Evolutionary conservation across 2,329 filamentous ascomycete genomes (phyloP).

Genomic region (Dendryphion nanum): DNA sequence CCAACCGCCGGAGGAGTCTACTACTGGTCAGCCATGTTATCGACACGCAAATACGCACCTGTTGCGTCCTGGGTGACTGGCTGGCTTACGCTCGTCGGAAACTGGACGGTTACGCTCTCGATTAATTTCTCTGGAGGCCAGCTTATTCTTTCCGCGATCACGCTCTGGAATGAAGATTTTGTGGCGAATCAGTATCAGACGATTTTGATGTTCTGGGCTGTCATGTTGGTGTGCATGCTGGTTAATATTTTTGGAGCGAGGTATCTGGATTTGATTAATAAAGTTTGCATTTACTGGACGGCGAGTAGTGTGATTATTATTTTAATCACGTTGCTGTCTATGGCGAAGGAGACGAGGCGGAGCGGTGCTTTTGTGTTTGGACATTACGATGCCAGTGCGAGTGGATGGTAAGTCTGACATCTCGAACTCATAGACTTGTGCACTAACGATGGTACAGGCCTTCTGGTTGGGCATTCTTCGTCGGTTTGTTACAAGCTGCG

Average conservation of each 20-base stretch:
- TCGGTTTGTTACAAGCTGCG: conserved; percentile 65
- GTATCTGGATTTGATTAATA: conserved; percentile 68
- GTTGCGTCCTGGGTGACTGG: conserved; percentile 69
- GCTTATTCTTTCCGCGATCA: conserved; percentile 65
- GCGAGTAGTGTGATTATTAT: conserved; percentile 66
- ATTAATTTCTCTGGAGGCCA: conserved; percentile 75
- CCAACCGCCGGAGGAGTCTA: conserved; percentile 77
- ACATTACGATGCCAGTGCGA: conserved; percentile 64
- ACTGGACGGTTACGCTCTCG: conserved; percentile 64
- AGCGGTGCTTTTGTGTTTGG: conserved; percentile 65
- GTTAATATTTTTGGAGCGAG: conserved; percentile 65
- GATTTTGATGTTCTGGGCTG: conserved; percentile 69
- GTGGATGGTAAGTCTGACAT: conserved; percentile 59
- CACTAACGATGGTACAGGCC: conserved; percentile 44
- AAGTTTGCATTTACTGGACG: conserved; percentile 73
- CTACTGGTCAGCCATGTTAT: conserved; percentile 67
- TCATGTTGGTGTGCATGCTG: conserved; percentile 63
- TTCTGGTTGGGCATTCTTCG: conserved; percentile 69
- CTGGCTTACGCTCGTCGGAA: conserved; percentile 70
- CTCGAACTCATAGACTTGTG: neutral
- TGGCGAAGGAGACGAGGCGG: conserved; percentile 58
- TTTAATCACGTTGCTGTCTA: conserved; percentile 61
- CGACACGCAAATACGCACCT: conserved; percentile 63
- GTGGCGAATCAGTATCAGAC: conserved; percentile 68
- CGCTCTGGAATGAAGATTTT: conserved; percentile 68